These are phyloP conservation scores for Phytomonas francai DNA, from an alignment of 208 protist species.

Conservation along the genomic window DNA sequence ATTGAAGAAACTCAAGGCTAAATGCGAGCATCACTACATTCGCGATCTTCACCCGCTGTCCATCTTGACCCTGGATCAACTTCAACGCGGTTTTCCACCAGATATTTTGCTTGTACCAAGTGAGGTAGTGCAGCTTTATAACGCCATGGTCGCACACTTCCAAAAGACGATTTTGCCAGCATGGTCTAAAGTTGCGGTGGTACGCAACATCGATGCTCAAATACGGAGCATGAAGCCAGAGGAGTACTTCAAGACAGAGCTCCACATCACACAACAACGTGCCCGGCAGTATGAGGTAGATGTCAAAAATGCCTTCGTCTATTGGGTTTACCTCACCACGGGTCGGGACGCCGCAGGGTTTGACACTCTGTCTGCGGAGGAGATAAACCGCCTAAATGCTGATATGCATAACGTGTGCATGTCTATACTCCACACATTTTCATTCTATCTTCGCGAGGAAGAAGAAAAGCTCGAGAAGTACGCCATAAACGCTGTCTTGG, in stretches of 20 bases:
- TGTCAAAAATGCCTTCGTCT: conserved; percentile 74
- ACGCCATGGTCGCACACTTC: conserved; percentile 55
- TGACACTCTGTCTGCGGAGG: conserved; percentile 22
- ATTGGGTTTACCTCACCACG: conserved; percentile 61
- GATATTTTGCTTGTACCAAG: conserved; percentile 84
- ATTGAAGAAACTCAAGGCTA: conserved; percentile 63
- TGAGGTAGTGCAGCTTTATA: conserved; percentile 81
- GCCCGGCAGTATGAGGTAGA: conserved; percentile 81
- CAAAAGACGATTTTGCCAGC: conserved; percentile 24
- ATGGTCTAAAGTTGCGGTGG: conserved; percentile 36
- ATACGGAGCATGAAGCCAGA: conserved; percentile 51
- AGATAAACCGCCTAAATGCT: conserved; percentile 34
- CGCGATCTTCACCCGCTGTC: conserved; percentile 83
- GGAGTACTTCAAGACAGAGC: conserved; percentile 73
- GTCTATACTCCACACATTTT: conserved; percentile 60
- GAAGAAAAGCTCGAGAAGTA: conserved; percentile 56
- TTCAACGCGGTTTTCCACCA: conserved; percentile 75
- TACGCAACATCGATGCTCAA: conserved; percentile 34
- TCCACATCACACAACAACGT: conserved; percentile 76
- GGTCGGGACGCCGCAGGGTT: conserved; percentile 31
- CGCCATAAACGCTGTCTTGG: conserved; percentile 31
- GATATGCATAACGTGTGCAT: conserved; percentile 43
- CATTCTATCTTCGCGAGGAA: conserved; percentile 60
- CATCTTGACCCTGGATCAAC: conserved; percentile 75
- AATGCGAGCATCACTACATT: conserved; percentile 56